phyloP scores from a whole-genome alignment of 768 basidiomycete genomes.

The Tulasnella sp. region DNA sequence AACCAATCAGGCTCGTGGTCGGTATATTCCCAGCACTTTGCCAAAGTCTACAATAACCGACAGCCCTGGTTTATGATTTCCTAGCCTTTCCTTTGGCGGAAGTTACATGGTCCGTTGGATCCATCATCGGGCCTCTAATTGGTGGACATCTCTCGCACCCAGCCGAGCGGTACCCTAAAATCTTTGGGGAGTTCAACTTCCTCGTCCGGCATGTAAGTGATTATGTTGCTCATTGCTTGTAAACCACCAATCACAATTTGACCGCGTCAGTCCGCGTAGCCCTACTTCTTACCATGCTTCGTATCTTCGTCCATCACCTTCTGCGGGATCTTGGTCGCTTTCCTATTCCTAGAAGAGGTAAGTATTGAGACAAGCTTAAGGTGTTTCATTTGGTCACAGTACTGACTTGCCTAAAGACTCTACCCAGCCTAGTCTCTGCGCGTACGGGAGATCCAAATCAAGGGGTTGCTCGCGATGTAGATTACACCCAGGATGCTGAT shows the following conservation, averaged over 20 bases:
- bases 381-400: too few relatives aligned
- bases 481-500: too few relatives aligned
- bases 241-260: neutral
- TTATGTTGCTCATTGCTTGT: neutral
- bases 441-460: too few relatives aligned
- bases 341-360: constrained; percentile 48
- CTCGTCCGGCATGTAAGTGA: constrained; percentile 25
- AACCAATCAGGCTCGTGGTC: constrained; percentile 45
- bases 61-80: neutral
- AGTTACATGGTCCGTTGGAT: constrained; percentile 1
- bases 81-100: constrained; percentile 1
- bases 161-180: constrained; percentile 37
- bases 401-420: too few relatives aligned
- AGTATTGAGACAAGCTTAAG: neutral
- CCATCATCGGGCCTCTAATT: constrained; percentile 24
- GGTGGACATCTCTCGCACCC: constrained; percentile 54
- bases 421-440: too few relatives aligned
- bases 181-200: constrained; percentile 35
- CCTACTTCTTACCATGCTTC: constrained; percentile 52
- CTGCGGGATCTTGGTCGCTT: constrained; percentile 36
- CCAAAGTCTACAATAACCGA: neutral
- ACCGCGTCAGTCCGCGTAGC: constrained; percentile 2
- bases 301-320: constrained; percentile 38
- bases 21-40: neutral
- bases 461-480: too few relatives aligned